Evolutionary conservation across 1,139 yeast genomes (phyloP).

Genomic region (Taphrina communis): DNA sequence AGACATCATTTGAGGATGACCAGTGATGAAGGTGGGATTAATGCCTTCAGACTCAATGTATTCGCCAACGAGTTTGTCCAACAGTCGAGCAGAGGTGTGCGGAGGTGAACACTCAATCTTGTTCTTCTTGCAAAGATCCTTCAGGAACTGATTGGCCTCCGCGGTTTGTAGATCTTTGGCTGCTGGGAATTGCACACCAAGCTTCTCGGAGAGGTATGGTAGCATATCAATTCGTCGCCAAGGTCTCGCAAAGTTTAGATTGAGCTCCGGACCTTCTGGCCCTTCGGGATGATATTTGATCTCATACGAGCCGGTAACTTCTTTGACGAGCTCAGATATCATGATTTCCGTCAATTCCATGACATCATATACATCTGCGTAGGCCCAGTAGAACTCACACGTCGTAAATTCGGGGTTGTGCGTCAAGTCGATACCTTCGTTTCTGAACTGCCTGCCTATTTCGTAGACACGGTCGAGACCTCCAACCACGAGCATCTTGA

Average conservation of each 20-base stretch:
- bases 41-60: constrained; percentile 83
- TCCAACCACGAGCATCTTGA: constrained; percentile 96
- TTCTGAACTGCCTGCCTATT: constrained; percentile 98
- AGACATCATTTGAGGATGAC: constrained; percentile 99
- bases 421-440: constrained; percentile 97
- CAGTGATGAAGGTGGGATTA: constrained; percentile 96
- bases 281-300: constrained; percentile 83
- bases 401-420: constrained; percentile 99
- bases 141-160: constrained; percentile 90
- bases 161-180: constrained; percentile 93
- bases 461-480: constrained; percentile 98
- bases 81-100: constrained; percentile 96
- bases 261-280: constrained; percentile 77
- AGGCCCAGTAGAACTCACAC: constrained; percentile 95
- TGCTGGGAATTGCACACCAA: constrained; percentile 88
- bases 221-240: constrained; percentile 99
- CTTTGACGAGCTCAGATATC: constrained; percentile 97
- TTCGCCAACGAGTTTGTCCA: constrained; percentile 96
- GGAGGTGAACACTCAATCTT: constrained; percentile 95
- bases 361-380: constrained; percentile 89
- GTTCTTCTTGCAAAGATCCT: constrained; percentile 75
- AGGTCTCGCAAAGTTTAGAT: constrained; percentile 89
- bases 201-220: constrained; percentile 87
- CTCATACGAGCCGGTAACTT: constrained; percentile 86
- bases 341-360: constrained; percentile 96